phyloP scores from a whole-genome alignment of 768 basidiomycete species.

The Serendipita sp. region DNA sequence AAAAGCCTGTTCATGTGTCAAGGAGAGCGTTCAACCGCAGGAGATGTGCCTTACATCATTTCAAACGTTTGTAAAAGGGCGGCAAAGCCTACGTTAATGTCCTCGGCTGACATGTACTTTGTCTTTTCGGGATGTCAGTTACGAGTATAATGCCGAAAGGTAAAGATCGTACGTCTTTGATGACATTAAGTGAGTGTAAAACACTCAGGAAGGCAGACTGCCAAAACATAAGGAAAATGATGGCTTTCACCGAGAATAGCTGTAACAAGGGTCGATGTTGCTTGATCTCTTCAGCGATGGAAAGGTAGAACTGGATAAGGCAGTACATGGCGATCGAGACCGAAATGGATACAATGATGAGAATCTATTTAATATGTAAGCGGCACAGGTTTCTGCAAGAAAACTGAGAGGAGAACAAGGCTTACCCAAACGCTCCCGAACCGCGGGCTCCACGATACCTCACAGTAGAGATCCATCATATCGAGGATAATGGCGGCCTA shows the following conservation, averaged over 20 bases:
- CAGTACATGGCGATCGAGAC: conserved; percentile 71
- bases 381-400: background rate
- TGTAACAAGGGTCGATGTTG: conserved; percentile 49
- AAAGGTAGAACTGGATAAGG: conserved; percentile 51
- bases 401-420: background rate
- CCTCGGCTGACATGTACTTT: conserved; percentile 53
- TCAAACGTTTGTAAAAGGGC: conserved; percentile 57
- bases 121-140: conserved; percentile 26
- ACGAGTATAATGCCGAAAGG: background rate
- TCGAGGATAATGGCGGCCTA: conserved; percentile 45
- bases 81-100: conserved; percentile 56
- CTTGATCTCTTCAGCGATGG: conserved; percentile 37
- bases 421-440: conserved; percentile 58
- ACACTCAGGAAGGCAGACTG: conserved; percentile 46
- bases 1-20: conserved; percentile 34
- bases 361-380: conserved; percentile 27
- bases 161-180: conserved; percentile 38
- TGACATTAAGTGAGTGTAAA: conserved; percentile 39
- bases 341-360: conserved; percentile 45
- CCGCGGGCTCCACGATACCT: conserved; percentile 47
- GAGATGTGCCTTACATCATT: conserved; percentile 41
- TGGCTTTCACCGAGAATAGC: conserved; percentile 56
- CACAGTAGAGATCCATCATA: conserved; percentile 54
- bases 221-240: conserved; percentile 69
- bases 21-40: conserved; percentile 10